phyloP scores from a whole-genome alignment of 352 stramenopile genomes.

The Pythium aristosporum region DNA sequence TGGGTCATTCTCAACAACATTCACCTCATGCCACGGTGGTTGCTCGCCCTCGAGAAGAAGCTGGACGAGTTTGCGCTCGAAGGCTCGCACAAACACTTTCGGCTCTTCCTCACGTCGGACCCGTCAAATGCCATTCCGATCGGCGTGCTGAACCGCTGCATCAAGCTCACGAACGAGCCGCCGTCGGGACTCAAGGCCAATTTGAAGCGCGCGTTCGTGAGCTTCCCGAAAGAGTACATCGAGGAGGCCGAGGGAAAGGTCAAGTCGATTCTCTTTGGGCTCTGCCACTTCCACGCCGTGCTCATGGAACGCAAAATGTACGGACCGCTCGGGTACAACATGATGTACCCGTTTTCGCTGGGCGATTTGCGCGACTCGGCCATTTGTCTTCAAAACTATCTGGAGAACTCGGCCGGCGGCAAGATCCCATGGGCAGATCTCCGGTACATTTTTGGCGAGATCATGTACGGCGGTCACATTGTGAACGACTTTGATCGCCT shows the following conservation, averaged over 20 bases:
- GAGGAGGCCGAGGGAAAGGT: conserved; percentile 88
- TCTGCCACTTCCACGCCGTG: conserved; percentile 94
- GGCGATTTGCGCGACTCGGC: conserved; percentile 84
- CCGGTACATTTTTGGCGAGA: conserved; percentile 87
- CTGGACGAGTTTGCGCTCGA: conserved; percentile 72
- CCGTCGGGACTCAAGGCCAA: conserved; percentile 88
- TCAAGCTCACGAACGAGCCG: conserved; percentile 90
- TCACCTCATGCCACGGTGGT: conserved; percentile 94
- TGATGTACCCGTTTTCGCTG: conserved; percentile 88
- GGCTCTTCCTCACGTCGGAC: conserved; percentile 88
- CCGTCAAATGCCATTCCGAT: conserved; percentile 86
- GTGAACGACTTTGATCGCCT: conserved; percentile 83
- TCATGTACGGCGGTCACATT: conserved; percentile 90
- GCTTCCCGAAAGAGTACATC: conserved; percentile 69
- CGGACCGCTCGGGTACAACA: conserved; percentile 88
- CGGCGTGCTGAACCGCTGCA: conserved; percentile 84
- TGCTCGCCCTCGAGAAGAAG: conserved; percentile 91
- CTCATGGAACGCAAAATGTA: conserved; percentile 93
- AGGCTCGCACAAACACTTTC: conserved; percentile 68
- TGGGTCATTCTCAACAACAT: conserved; percentile 96
- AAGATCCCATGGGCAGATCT: conserved; percentile 93
- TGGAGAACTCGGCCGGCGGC: conserved; percentile 87
- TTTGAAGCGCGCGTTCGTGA: conserved; percentile 83
- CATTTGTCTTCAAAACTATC: conserved; percentile 91
- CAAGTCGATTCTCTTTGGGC: conserved; percentile 86